Conservation (phyloP, 2,329 filamentous ascomycete species). For the Fusarium praegraminearum region DNA sequence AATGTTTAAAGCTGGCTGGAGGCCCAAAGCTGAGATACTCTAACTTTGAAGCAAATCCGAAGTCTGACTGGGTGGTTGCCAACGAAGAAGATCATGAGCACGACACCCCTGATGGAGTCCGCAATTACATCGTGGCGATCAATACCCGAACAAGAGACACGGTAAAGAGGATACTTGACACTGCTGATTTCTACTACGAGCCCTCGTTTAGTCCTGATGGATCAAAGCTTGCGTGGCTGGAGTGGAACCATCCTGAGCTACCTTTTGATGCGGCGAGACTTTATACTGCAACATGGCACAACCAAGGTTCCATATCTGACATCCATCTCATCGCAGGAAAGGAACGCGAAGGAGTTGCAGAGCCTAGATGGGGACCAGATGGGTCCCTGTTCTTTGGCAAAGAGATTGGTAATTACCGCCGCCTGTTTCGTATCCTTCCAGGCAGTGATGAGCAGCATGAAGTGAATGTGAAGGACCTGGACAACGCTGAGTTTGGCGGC, state of each 20-base stretch:
- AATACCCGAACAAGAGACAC: constrained; percentile 55
- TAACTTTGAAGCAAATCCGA: constrained; percentile 59
- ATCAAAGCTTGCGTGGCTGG: constrained; percentile 61
- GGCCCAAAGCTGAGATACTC: constrained; percentile 57
- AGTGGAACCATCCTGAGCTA: constrained; percentile 67
- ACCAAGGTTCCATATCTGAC: constrained; percentile 48
- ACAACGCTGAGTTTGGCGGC: constrained; percentile 57
- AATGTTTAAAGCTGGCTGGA: constrained; percentile 51
- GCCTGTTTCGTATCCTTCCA: constrained; percentile 57
- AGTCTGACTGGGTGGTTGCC: constrained; percentile 59
- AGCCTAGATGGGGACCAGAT: constrained; percentile 64
- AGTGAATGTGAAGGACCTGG: constrained; percentile 54
- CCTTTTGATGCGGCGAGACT: constrained; percentile 63
- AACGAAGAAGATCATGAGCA: constrained; percentile 64
- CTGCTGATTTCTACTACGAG: constrained; percentile 65
- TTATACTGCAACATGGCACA: constrained; percentile 57
- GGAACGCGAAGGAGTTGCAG: constrained; percentile 57
- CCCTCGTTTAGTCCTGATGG: constrained; percentile 63
- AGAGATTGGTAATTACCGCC: constrained; percentile 61
- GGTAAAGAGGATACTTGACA: constrained; percentile 55
- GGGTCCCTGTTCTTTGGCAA: constrained; percentile 62
- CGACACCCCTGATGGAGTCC: constrained; percentile 50
- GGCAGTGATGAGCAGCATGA: constrained; percentile 45
- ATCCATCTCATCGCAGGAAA: constrained; percentile 57
- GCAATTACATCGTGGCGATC: constrained; percentile 56